Evolutionary conservation across 257 asterid genomes (phyloP), one percentile per base, ranked within the genome.

Genomic region (Schizonepeta tenuifolia): DNA sequence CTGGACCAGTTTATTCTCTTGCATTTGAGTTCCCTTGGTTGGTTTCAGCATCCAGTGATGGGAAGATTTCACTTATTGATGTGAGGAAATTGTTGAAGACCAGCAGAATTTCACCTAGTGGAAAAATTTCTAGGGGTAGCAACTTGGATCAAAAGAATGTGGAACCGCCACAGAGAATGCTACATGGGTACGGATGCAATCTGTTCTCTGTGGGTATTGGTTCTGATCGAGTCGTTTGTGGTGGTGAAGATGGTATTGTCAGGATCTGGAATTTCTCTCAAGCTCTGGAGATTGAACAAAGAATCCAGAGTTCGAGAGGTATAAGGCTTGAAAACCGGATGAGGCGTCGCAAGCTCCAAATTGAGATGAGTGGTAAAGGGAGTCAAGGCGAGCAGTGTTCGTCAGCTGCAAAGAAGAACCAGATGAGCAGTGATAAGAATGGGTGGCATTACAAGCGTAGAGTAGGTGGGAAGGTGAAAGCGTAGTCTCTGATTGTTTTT

Each of bases 1-100:
- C 79, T 1, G 99, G 95, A 7, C 72, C 96, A 3, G 93, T 95
- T 35, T 75, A 88, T 72, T 86, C 98, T 74, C 99, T 95, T 74
- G 96, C 96, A 22, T 93, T 93, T 69, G 98, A 93, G 81, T 93
- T 88, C 80, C 98, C 98, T 31, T 93, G 98, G 97, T 87, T 90
- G 41, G 95, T 90, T 58, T 87, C 98, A 44, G 96, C 95, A 50
- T 93, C 98, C 7, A 82, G 93, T 70, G 98, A 93, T 59, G 98
- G 98, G 56, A 93, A 83, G 67, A 81, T 93, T 11, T 85, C 97
- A 15, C 96, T 90, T 60, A 89, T 93, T 55, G 97, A 93, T 66
- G 92, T 93, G 74, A 81, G 98, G 70, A 85, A 80, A 78, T 81
- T 88, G 81, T 46, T 90, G 88, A 93, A 86, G 81, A 65, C 80